A percentile compares a stretch with the other conserved stretches of the same genome.
Conservation (phyloP, 768 basidiomycete species). For the Termitomyces sp. region DNA sequence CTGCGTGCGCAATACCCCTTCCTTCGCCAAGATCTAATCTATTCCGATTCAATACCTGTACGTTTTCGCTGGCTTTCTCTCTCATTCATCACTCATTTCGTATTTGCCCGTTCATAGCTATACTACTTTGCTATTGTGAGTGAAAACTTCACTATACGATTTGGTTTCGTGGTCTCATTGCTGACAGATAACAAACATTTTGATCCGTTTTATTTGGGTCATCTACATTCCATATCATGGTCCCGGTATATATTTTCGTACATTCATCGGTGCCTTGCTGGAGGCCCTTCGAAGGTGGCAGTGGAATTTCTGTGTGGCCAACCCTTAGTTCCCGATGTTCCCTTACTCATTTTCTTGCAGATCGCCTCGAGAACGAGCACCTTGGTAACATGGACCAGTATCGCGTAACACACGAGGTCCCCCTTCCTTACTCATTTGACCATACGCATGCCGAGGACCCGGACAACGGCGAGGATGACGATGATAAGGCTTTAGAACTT, state of each 20-base stretch:
- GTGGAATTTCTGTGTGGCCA: constrained; percentile 88
- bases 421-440: constrained; percentile 73
- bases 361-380: constrained; percentile 88
- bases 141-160: not conserved
- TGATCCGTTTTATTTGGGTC: constrained; percentile 83
- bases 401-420: constrained; percentile 82
- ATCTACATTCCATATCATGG: constrained; percentile 63
- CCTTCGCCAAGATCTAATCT: constrained; percentile 75
- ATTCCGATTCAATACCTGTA: constrained; percentile 61
- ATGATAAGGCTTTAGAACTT: constrained; percentile 14
- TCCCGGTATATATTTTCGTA: constrained; percentile 49
- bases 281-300: constrained; percentile 82
- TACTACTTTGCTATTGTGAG: constrained; percentile 82
- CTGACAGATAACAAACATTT: constrained; percentile 63
- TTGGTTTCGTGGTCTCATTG: not conserved
- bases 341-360: constrained; percentile 30
- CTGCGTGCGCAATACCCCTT: constrained; percentile 53
- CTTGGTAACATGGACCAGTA: constrained; percentile 92
- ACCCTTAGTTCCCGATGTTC: not conserved
- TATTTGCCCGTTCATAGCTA: constrained; percentile 34
- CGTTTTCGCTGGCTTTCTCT: constrained; percentile 19
- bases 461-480: constrained; percentile 38
- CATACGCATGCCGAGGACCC: constrained; percentile 48
- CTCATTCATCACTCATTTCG: not conserved
- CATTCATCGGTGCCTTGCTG: constrained; percentile 66